Conservation (phyloP, 192 early-diverging fungal genomes). For the Hyaloraphidium curvatum region DNA sequence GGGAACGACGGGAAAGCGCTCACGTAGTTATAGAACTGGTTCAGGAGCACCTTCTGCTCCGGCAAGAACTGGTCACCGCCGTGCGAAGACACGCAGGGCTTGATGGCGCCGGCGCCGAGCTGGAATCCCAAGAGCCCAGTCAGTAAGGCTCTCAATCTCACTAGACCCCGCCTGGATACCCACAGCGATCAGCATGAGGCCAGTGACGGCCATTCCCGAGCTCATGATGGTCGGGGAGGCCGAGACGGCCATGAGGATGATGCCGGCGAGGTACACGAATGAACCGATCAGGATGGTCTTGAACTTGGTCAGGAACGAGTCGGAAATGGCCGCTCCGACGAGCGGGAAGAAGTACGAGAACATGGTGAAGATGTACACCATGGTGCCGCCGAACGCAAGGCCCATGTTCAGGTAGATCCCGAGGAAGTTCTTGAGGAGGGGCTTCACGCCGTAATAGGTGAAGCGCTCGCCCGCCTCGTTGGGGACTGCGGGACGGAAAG, state of each 20-base stretch:
- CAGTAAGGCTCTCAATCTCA: too few relatives aligned
- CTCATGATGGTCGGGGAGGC: conserved; percentile 16
- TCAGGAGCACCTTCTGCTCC: conserved; percentile 22
- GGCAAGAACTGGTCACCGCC: conserved; percentile 35
- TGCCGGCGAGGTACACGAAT: conserved; percentile 24
- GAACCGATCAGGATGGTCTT: conserved; percentile 17
- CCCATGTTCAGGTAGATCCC: conserved; percentile 11
- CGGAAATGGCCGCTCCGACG: conserved; percentile 33
- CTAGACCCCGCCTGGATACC: too few relatives aligned
- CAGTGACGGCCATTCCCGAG: background rate
- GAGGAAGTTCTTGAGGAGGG: conserved; percentile 25
- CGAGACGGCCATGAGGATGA: conserved; percentile 24
- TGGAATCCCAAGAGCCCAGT: too few relatives aligned
- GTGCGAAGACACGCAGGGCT: conserved; percentile 34
- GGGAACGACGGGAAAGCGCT: conserved; percentile 2
- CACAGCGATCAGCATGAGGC: conserved; percentile 20
- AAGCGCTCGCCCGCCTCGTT: conserved; percentile 28
- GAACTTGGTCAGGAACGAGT: conserved; percentile 47
- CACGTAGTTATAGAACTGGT: conserved; percentile 22
- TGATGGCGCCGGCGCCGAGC: conserved; percentile 48
- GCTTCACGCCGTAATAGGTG: conserved; percentile 37
- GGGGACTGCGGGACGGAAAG: too few relatives aligned
- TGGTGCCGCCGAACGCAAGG: conserved; percentile 9
- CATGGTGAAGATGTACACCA: conserved; percentile 20
- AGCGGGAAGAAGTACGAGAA: conserved; percentile 37